Percentiles rank a stretch among this genome's conserved stretches.
Conservation (phyloP, 202 grass and related monocot species). For the Brachypodium distachyon region DNA sequence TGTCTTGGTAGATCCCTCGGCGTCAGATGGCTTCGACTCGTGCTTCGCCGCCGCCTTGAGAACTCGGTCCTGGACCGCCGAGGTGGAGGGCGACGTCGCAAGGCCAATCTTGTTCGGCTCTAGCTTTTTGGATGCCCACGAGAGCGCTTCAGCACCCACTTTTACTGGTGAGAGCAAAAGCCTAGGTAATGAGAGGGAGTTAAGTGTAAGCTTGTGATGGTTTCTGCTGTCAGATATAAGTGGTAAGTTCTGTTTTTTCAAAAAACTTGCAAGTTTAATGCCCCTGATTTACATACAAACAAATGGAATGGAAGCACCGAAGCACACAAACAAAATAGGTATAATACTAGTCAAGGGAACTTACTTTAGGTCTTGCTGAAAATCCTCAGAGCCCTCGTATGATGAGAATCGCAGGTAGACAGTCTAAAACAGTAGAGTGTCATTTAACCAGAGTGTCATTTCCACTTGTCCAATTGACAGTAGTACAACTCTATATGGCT, state of each 20-base stretch:
- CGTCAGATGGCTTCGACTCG: conserved; percentile 62
- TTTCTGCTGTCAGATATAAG: no score
- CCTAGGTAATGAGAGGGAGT: conserved; percentile 14
- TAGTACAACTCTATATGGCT: background rate
- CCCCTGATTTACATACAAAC: background rate
- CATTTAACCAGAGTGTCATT: no score
- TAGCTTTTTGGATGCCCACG: conserved; percentile 52
- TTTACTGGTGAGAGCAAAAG: conserved; percentile 62
- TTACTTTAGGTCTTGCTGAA: conserved; percentile 83
- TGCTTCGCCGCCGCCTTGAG: conserved; percentile 89
- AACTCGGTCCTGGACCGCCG: conserved; percentile 78
- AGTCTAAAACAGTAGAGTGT: conserved; percentile 39
- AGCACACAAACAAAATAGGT: background rate
- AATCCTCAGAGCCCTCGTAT: conserved; percentile 61
- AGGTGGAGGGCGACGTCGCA: conserved; percentile 81
- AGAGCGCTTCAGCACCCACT: conserved; percentile 55
- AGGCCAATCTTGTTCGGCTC: conserved; percentile 79
- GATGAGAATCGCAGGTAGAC: conserved; percentile 64
- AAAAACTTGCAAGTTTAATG: background rate
- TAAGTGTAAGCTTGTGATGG: background rate
- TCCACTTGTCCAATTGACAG: background rate
- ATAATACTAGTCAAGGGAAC: background rate
- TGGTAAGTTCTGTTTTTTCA: background rate
- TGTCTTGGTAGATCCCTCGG: conserved; percentile 32
- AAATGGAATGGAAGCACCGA: background rate